Percentiles rank a stretch among this genome's conserved stretches.
Conservation (phyloP, 495 filamentous ascomycete genomes). For the Penicillium dipodomyicola region DNA sequence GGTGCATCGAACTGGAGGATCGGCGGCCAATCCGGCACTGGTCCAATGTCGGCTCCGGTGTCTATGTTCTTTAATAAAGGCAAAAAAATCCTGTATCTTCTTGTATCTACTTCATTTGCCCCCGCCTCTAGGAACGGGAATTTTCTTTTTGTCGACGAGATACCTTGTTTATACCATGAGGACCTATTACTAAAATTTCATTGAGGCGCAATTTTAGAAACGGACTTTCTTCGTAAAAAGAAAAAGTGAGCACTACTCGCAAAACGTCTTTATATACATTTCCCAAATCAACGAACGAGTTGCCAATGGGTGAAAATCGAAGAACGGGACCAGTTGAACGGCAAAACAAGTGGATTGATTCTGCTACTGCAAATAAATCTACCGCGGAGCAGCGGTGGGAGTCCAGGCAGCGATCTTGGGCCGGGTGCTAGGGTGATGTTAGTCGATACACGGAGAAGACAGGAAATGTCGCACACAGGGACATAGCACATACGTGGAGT, state of each 20-base stretch:
- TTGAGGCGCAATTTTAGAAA: conserved; percentile 18
- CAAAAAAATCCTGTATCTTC: conserved; percentile 18
- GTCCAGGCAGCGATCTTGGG: conserved; percentile 48
- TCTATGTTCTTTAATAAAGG: conserved; percentile 42
- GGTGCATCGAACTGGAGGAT: conserved; percentile 66
- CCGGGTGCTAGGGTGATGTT: conserved; percentile 28
- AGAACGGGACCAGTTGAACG: conserved; percentile 14
- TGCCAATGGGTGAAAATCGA: conserved; percentile 16
- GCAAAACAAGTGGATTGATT: conserved; percentile 23
- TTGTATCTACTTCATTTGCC: conserved; percentile 31
- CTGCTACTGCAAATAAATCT: conserved; percentile 26
- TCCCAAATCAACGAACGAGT: conserved; percentile 14
- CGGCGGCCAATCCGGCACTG: conserved; percentile 48
- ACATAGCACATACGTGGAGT: conserved; percentile 75
- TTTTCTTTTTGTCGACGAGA: conserved; percentile 26
- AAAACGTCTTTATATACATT: conserved; percentile 48
- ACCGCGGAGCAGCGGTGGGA: conserved; percentile 47
- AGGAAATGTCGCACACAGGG: not conserved
- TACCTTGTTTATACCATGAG: conserved; percentile 32
- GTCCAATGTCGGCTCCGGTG: conserved; percentile 48
- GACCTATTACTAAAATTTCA: conserved; percentile 16
- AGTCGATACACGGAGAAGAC: not conserved
- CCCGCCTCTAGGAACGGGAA: conserved; percentile 9
- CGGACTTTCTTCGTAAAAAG: conserved; percentile 19
- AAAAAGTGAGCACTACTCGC: conserved; percentile 26